Base-by-base conservation (phyloP, 345 rosid genomes). In the Iberis pinnata region DNA sequence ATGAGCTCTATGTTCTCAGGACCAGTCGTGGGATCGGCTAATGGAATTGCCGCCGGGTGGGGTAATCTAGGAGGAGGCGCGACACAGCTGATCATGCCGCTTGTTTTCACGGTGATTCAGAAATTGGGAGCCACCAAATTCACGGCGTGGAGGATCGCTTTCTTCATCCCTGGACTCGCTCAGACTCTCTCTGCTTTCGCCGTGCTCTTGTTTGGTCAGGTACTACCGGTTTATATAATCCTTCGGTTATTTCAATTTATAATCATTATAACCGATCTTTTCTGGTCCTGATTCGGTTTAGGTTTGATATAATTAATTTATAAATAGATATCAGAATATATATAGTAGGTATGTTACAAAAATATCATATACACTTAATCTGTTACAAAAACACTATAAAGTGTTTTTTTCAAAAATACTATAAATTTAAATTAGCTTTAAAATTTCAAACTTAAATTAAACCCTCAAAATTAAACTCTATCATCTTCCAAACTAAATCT, bases 11-110 rank as follows among this genome's bases (percentile, higher is more conserved):
- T 89, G 97, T 86, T 89, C 58, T 78, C 89, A 0, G 58, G 78
- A 8, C 70, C 72, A 0, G 84, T 86, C 1, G 95, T 89, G 0
- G 97, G 89, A 7, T 65, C 89, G 0, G 93, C 95, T 9, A 89
- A 89, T 16, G 97, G 88, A 0, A 69, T 83, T 11, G 82, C 95
- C n/a, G 95, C 78, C 1, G 97, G 97, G 0, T 89, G 97, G 95
- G 97, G 95, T 12, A 89, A 86, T 55, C 84, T 89, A 0, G 97
- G 97, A 2, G 97, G 97, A 0, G 97, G 95, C 0, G 89, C 89
- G 40, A 81, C 95, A 15, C 97, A 89, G 65, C 82, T 89, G 31
- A 78, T 89, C 71, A 86, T 89, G 97, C 97, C 97, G 0, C 22
- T 83, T 0, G 83, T 89, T 14, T 86, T 81, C 50, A 22, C 64